Evolutionary conservation across 306 rosid species (phyloP).

Genomic region (Quercus dentata): DNA sequence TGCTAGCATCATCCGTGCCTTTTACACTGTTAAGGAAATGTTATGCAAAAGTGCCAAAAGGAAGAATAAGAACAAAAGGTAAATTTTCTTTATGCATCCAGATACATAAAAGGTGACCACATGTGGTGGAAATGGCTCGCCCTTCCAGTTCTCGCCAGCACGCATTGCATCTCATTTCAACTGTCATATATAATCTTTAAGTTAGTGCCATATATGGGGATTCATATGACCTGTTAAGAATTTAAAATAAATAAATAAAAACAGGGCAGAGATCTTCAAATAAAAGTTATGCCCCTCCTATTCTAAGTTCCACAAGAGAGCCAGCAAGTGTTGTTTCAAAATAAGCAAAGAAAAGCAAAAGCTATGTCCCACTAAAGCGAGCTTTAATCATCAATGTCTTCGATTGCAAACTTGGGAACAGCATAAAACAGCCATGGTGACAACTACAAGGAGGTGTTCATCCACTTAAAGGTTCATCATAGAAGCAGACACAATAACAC

Average conservation of each 20-base stretch:
- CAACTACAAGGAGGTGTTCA: neutral
- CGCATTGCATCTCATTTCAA: conserved; percentile 96
- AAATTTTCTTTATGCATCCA: conserved; percentile 17
- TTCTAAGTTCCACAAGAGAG: conserved; percentile 7
- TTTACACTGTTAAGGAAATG: conserved; percentile 44
- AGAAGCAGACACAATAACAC: neutral
- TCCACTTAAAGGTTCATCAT: neutral
- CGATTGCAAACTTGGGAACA: neutral
- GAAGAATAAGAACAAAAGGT: neutral
- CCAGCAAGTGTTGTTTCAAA: neutral
- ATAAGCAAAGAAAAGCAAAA: neutral
- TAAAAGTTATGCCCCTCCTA: neutral
- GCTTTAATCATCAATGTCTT: neutral
- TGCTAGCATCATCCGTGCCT: conserved; percentile 97
- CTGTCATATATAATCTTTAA: conserved; percentile 33
- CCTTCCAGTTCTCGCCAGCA: conserved; percentile 99
- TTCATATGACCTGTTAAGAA: conserved; percentile 30
- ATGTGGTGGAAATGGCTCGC: conserved; percentile 85
- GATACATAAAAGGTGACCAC: conserved; percentile 96
- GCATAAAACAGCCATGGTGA: neutral
- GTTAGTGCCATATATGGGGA: conserved; percentile 32
- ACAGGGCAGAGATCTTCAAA: conserved; percentile 13
- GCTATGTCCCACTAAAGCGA: neutral
- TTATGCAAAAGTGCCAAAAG: neutral
- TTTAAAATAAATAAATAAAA: conserved; percentile 6